Base-by-base conservation (phyloP, 2,329 filamentous ascomycete species). In the Emergomyces orientalis region DNA sequence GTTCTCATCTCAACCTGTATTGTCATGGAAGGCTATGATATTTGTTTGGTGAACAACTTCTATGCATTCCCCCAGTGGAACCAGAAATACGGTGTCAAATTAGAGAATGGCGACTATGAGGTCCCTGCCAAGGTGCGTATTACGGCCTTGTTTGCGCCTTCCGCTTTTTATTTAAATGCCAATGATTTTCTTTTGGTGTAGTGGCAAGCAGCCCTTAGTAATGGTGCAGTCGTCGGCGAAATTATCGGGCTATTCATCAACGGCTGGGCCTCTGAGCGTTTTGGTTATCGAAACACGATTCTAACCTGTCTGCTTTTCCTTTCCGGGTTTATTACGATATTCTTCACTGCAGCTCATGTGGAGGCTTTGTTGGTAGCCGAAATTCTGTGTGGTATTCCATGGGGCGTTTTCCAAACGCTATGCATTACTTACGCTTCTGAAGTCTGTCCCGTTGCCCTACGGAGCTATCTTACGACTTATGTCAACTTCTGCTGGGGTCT, bases 1-100 rank as follows among this genome's bases (percentile, higher is more conserved):
- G 71, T 96, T 59, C 79, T 95, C 64, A 92, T 96, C 74, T 93
- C 88, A n/a, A 93, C 90, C 0, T 92, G 89, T 73, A 94, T 96
- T 71, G 86, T 85, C 70, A 96, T 96, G 91, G 91, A 96, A 75
- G 91, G 90, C 41, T 95, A 92, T 77, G 90, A 96, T 72, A 81
- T 94, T 63, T 87, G 85, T 70, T 79, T 95, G 61, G 85, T 94
- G 69, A 90, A 88, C 78, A 92, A 92, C 75, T 91, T 94, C 71
- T 92, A 85, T 77, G 76, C 70, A 66, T 77, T 78, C 61, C 68
- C 70, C 0, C 70, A 73, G 59, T 79, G 78, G 67, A 77, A 75
- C 61, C 65, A 65, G 52, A 78, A 77, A 58, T 79, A 79, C 62
- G 77, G 76, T 30, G 70, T 71, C 61, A 59, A 63, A 61, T 55